phyloP scores from a whole-genome alignment of 2,329 filamentous ascomycete genomes.

The Claviceps arundinis region DNA sequence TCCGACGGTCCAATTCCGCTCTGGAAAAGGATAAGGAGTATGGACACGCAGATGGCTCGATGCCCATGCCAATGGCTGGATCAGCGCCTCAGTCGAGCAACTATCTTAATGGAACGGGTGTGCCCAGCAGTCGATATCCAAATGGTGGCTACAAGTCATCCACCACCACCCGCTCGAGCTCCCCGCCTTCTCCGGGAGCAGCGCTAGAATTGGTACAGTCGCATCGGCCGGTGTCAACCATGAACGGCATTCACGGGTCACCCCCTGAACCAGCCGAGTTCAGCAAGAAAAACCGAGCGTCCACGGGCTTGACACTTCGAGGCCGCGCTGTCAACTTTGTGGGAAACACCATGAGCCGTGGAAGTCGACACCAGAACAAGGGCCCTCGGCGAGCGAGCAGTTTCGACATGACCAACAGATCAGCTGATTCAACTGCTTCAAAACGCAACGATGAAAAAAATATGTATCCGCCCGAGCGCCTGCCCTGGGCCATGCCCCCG shows the following conservation, averaged over 20 bases:
- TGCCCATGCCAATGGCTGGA: conserved; percentile 11
- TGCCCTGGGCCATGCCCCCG: conserved; percentile 48
- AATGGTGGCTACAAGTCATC: conserved; percentile 26
- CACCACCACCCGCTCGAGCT: conserved; percentile 32
- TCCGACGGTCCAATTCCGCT: conserved; percentile 28
- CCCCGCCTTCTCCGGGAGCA: conserved; percentile 36
- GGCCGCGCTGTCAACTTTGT: conserved; percentile 36
- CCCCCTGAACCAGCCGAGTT: conserved; percentile 33
- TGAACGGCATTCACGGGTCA: conserved; percentile 12
- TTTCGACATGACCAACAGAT: conserved; percentile 28
- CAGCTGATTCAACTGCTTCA: conserved; percentile 12
- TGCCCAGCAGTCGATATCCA: conserved; percentile 28
- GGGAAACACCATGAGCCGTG: conserved; percentile 14
- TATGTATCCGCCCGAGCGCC: conserved; percentile 26
- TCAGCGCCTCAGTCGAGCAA: conserved; percentile 9
- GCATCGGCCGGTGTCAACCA: conserved; percentile 8
- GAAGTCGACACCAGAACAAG: conserved; percentile 12
- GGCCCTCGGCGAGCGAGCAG: conserved; percentile 31
- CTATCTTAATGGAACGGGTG: conserved; percentile 3
- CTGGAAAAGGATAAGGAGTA: conserved; percentile 15
- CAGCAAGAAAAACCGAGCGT: conserved; percentile 35
- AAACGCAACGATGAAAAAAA: conserved; percentile 12
- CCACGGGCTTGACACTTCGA: conserved; percentile 37
- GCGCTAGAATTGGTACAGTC: conserved; percentile 28
- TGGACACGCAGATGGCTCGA: conserved; percentile 9